Evolutionary conservation across 2,329 filamentous ascomycete genomes (phyloP).

Genomic region (Penicillium sp.): DNA sequence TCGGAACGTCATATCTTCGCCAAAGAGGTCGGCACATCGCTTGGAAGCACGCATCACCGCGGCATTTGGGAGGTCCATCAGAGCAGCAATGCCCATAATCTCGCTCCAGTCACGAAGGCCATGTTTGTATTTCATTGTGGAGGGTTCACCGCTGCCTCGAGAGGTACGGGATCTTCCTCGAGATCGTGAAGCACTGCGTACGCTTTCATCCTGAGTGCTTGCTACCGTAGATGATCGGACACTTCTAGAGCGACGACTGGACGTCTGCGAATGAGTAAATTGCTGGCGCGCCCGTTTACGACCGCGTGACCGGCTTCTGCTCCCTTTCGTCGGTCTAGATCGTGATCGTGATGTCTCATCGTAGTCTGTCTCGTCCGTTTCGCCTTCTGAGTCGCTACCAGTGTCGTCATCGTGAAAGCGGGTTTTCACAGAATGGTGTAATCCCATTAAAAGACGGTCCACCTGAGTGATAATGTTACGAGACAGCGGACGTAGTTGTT

Average conservation of each 20-base stretch:
- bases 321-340: conserved; percentile 19
- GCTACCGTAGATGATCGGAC: conserved; percentile 12
- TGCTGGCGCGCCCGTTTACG: conserved; percentile 29
- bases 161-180: conserved; percentile 10
- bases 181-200: conserved; percentile 23
- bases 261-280: conserved; percentile 12
- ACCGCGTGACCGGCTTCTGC: conserved; percentile 31
- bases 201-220: conserved; percentile 10
- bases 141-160: conserved; percentile 16
- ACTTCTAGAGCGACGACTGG: conserved; percentile 15
- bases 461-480: conserved; percentile 71
- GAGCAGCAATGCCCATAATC: conserved; percentile 74
- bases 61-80: conserved; percentile 68
- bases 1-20: conserved; percentile 68
- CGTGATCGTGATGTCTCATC: conserved; percentile 21
- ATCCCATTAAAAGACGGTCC: conserved; percentile 68
- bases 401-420: conserved; percentile 41
- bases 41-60: conserved; percentile 71
- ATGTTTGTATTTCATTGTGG: conserved; percentile 22
- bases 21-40: conserved; percentile 76
- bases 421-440: conserved; percentile 69
- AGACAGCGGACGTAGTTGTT: conserved; percentile 68
- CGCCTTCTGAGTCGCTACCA: conserved; percentile 35
- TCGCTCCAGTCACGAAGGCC: conserved; percentile 79
- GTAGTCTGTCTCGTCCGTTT: conserved; percentile 37